Base-by-base conservation (phyloP, 2,329 filamentous ascomycete species). In the Ophiobolus disseminans region DNA sequence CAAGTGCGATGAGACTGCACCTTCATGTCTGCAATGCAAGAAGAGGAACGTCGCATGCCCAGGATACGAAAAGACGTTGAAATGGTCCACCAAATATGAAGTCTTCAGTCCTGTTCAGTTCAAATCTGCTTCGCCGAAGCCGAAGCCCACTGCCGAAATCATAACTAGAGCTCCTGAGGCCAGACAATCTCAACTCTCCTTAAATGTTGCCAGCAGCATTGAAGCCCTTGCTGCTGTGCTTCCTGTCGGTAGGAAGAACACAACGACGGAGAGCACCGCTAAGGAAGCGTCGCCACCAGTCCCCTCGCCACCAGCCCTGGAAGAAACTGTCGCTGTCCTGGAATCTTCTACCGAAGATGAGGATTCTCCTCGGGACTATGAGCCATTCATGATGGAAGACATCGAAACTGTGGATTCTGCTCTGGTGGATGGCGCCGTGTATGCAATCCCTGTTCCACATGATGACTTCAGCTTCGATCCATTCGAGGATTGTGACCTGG, bases 31-130 rank as follows among this genome's bases (percentile, higher is more conserved):
- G 23, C 75, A 77, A 47, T 80, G 77, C 60, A 68, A 69, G 40
- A 75, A 73, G 42, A 70, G 74, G 21, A 73, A 74, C 23, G 66
- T 73, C n/a, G 50, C 67, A 20, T 80, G 77, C 50, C 77, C 77
- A 23, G 77, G 77, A 5, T 79, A 78, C 40, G 73, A 73, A 56
- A 76, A 77, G 60, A 74, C 73, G 40, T 58, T 79, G 35, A 76
- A 76, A 40, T 80, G 77, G 77, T 78, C 75, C 8, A 76, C 74
- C 37, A 80, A 79, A 55, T 77, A 79, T 60, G 76, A 79, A 57
- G 70, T 77, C n/a, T 72, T 74, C 42, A 70, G 71, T 28, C 68
- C 74, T 10, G 57, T 60, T 19, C 57, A 62, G 32, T 63, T 68
- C 38, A 62, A 59, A 41, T 57, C 53, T 11, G 41, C 57, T 5